These are phyloP conservation scores for Kondoa subrosea DNA, from an alignment of 768 basidiomycete genomes.

Conservation along the genomic window DNA sequence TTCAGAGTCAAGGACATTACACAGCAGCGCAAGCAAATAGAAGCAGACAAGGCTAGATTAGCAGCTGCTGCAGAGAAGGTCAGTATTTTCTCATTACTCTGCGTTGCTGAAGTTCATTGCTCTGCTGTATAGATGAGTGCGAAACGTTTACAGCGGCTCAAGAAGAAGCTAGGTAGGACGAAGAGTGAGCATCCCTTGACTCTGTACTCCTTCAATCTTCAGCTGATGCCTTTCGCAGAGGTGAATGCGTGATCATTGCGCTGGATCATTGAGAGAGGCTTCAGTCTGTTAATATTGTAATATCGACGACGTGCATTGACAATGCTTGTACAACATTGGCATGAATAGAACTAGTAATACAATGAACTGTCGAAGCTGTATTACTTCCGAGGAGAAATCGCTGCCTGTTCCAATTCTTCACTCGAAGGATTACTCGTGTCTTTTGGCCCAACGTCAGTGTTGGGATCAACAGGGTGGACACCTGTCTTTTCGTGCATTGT, in stretches of 20 bases:
- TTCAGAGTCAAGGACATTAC: conserved; percentile 4
- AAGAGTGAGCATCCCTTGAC: conserved; percentile 1
- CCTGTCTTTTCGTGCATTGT: neutral
- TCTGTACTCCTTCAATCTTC: neutral
- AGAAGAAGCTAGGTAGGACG: conserved; percentile 3
- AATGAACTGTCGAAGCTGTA: too few species aligned
- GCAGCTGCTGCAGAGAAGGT: conserved; percentile 3
- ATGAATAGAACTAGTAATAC: too few species aligned
- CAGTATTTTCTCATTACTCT: neutral
- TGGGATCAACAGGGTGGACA: neutral
- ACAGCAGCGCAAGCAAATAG: neutral
- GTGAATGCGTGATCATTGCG: too few species aligned
- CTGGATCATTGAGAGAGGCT: too few species aligned
- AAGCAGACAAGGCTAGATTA: conserved; percentile 1
- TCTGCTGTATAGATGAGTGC: neutral
- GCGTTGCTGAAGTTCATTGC: neutral
- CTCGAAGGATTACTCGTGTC: neutral
- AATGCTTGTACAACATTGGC: too few species aligned
- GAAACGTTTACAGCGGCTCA: conserved; percentile 7
- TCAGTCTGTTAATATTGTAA: too few species aligned
- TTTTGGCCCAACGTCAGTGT: neutral
- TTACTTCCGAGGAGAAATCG: neutral
- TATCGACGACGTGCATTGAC: too few species aligned
- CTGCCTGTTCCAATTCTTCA: neutral
- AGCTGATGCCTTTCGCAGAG: neutral